Base-by-base conservation (phyloP, 805 yeast genomes). In the Wickerhamiella occidentalis region DNA sequence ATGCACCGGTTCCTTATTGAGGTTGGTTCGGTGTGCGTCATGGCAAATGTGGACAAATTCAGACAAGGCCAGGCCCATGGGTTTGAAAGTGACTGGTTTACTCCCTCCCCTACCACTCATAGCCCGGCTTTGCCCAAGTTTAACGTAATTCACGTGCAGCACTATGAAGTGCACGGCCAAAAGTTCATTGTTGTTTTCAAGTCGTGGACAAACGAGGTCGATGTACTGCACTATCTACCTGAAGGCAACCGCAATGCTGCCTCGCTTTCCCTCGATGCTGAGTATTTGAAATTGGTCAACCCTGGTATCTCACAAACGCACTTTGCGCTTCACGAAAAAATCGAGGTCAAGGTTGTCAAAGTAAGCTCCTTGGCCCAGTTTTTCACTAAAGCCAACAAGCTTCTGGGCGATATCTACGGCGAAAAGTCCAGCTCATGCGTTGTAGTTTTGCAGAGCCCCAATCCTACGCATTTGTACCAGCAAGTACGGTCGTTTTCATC, bases 1-100 rank as follows among this genome's bases (percentile, higher is more conserved):
- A 68, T 74, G 3, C 90, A 86, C 52, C 69, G 96, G 44, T 86
- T 86, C 0, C 74, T 86, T 40, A 75, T 92, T 55, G 82, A 81
- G 28, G 67, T 92, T 15, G 97, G 98, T 2, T 71, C 79, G 21
- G 71, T 77, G 13, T 82, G 88, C 18, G 71, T 72, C 13, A 81
- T 88, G 54, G 85, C 79, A 54, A 80, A 81, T 41, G 75, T 85
- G n/a, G 96, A 96, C 7, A 78, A 87, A 0, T 68, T 94, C 8
- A 94, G 96, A 6, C 77, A 75, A 58, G 94, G 96, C 25, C 67
- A 92, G 51, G 87, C 85, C 56, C 74, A 75, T 51, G 98, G 98
- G 0, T 94, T 94, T 64, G 77, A 82, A 12, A 60, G 75, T 50
- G 76, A 76, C 46, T 79, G 80, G 62, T 64, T 77, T 30, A 67